phyloP scores from a whole-genome alignment of 148 eudicot genomes.

The Diospyros lotus region DNA sequence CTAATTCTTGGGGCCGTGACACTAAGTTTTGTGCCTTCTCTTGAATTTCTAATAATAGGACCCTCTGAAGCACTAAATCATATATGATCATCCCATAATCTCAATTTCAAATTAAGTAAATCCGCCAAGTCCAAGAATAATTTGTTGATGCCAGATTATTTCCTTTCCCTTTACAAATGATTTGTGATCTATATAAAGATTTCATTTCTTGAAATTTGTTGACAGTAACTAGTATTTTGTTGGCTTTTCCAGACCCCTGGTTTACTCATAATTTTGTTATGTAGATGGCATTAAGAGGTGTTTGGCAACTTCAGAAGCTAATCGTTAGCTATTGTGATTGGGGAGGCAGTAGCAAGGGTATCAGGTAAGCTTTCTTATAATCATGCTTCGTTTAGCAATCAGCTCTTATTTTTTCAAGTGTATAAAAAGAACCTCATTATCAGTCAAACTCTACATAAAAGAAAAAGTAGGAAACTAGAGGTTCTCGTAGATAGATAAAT shows the following conservation, averaged over 20 bases:
- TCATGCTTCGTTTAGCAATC: not conserved
- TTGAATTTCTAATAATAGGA: no score
- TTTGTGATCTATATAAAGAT: not conserved
- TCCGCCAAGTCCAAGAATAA: no score
- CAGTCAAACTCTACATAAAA: no score
- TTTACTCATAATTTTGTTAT: not conserved
- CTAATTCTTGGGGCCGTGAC: no score
- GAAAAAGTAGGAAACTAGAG: no score
- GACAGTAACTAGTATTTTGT: not conserved
- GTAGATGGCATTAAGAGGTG: slow-evolving; percentile 41
- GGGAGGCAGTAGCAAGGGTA: slow-evolving; percentile 48
- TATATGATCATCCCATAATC: no score
- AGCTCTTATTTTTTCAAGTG: not conserved
- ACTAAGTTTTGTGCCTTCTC: no score
- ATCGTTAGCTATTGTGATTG: slow-evolving; percentile 45
- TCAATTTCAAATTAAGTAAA: no score
- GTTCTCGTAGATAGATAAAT: no score
- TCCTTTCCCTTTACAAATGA: not conserved
- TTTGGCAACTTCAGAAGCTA: slow-evolving; percentile 43
- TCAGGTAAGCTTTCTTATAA: slow-evolving; percentile 22
- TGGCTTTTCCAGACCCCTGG: not conserved
- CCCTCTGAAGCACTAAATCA: no score
- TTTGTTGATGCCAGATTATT: no score
- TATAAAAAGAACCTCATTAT: no score
- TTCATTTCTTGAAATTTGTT: not conserved